Base-by-base conservation (phyloP, 805 yeast genomes). In the Clavispora fructus region DNA sequence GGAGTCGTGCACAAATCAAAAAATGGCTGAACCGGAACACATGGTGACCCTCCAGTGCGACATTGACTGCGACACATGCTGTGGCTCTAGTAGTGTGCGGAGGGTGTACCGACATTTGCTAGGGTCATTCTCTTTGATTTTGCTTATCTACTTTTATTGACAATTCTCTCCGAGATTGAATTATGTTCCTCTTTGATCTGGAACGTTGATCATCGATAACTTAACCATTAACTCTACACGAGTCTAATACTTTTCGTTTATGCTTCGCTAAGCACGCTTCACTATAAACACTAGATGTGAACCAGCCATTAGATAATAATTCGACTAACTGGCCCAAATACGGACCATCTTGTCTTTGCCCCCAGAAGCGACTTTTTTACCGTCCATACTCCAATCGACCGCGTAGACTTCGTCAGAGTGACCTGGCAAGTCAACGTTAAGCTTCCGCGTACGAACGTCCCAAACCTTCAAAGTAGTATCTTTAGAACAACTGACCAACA, bases 341-440 rank as follows among this genome's bases (percentile, higher is more conserved):
- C 97, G 77, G 23, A 94, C 90, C 76, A 85, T 85, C 65, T 91
- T 94, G 64, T 94, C 99, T 62, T 90, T 91, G 43, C 99, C 98
- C 17, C 98, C 99, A 63, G 97, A 87, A n/a, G 92, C 95, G 11
- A 94, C 98, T 54, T 84, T 76, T 53, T 79, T 79, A 40, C 99
- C 99, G 63, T 94, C 99, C 46, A 85, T 81, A 71, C 97, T 87
- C 99, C 99, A 94, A 59, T 94, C 99, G 4, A 94, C 97, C 0
- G 97, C 95, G 62, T 80, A 94, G 0, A 94, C 96, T 67, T 94
- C 99, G 60, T 94, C 99, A 13, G 83, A 72, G 62, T 94, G 99
- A 1, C 99, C 99, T 0, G 99, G 99, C 48, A 94, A 76, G 65
- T 94, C 99, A 14, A 85, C 88, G 48, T 82, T 78, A 46, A 94